Conservation (phyloP, 1,139 yeast genomes). For the Diutina ranongensis region DNA sequence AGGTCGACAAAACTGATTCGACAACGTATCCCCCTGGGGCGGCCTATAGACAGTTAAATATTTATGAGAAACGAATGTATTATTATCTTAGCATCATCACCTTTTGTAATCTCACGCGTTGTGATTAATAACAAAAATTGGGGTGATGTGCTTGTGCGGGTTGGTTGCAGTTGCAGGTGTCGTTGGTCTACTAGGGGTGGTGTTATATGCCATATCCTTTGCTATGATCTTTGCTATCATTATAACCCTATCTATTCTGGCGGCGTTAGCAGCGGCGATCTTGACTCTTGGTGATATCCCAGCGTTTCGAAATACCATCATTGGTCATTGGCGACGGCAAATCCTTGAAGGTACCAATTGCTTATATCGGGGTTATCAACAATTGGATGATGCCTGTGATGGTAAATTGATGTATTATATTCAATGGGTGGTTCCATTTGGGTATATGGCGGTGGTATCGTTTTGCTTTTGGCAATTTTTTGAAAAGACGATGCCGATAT, state of each 20-base stretch:
- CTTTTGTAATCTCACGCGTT: no score
- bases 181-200: not conserved
- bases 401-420: constrained; percentile 3
- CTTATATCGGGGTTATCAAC: not conserved
- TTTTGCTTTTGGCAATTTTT: constrained; percentile 39
- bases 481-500: constrained; percentile 21
- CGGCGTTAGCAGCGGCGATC: not conserved
- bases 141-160: not conserved
- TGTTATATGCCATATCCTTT: not conserved
- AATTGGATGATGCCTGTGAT: not conserved
- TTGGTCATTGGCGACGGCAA: constrained; percentile 9
- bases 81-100: not conserved
- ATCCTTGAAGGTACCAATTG: not conserved
- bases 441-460: constrained; percentile 33
- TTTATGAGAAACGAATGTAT: not conserved
- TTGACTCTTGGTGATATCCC: constrained; percentile 45
- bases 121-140: no score
- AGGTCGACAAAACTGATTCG: not conserved
- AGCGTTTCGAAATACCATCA: constrained; percentile 24
- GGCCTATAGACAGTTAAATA: not conserved
- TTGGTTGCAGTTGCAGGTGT: not conserved
- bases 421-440: constrained; percentile 29
- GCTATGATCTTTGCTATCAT: constrained; percentile 7
- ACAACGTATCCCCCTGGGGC: constrained; percentile 2
- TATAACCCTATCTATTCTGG: constrained; percentile 7